These are phyloP conservation scores for Babesia caballi DNA, from an alignment of 169 alveolate genomes.

Conservation along the genomic window DNA sequence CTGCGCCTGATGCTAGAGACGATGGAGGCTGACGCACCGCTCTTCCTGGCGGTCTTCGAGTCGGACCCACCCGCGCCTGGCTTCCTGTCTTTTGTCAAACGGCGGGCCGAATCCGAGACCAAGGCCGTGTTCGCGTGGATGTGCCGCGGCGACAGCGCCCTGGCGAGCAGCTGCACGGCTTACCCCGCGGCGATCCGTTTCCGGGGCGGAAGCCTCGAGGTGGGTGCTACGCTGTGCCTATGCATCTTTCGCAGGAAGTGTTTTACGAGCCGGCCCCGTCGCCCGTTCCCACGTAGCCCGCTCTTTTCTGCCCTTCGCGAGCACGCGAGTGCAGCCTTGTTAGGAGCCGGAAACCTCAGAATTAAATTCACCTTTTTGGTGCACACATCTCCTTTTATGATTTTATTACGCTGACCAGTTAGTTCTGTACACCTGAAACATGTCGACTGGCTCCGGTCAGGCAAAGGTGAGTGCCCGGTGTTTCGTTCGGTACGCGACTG, in stretches of 20 bases:
- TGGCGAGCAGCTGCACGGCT: neutral
- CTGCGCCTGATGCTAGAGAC: constrained; percentile 27
- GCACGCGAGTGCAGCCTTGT: constrained; percentile 34
- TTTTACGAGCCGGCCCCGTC: neutral
- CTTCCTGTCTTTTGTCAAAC: constrained; percentile 2
- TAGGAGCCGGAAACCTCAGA: neutral
- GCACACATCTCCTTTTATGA: neutral
- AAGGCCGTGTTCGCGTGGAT: constrained; percentile 21
- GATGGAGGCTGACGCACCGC: constrained; percentile 20
- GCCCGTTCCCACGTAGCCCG: neutral
- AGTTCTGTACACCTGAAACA: neutral
- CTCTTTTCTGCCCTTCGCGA: constrained; percentile 18
- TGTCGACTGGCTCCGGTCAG: neutral
- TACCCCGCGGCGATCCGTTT: constrained; percentile 38
- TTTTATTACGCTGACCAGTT: too few species aligned
- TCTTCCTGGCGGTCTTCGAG: constrained; percentile 22
- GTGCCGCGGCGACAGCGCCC: constrained; percentile 5
- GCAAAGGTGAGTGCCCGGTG: constrained; percentile 1
- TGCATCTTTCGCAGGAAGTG: neutral
- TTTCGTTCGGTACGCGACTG: too few species aligned
- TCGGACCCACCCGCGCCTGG: neutral
- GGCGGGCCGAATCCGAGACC: neutral
- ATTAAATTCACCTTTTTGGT: neutral
- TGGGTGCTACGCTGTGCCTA: neutral
- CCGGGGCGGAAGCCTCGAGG: constrained; percentile 12